Conservation (phyloP, 1,284 basidiomycete genomes). For the Ustilago lituana region DNA sequence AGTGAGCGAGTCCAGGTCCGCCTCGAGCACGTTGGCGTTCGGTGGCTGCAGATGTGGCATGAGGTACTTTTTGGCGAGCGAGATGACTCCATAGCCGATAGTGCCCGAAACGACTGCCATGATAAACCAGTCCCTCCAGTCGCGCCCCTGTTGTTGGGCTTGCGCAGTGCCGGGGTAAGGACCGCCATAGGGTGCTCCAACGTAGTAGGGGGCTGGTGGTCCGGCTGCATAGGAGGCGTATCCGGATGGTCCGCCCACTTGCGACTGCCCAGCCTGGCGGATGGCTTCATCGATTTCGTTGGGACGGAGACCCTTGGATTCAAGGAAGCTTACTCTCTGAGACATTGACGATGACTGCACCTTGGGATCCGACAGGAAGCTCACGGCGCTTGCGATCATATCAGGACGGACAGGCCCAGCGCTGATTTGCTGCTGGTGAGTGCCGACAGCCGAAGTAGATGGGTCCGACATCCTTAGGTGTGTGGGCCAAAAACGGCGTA, state of each 20-base stretch:
- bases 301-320: slow-evolving; percentile 87
- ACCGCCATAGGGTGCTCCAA: slow-evolving; percentile 27
- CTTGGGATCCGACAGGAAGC: slow-evolving; percentile 69
- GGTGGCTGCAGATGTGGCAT: slow-evolving; percentile 91
- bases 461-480: slow-evolving; percentile 39
- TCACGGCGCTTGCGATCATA: slow-evolving; percentile 61
- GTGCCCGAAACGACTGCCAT: slow-evolving; percentile 91
- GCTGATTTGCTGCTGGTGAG: slow-evolving; percentile 26
- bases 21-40: slow-evolving; percentile 85
- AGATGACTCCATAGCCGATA: slow-evolving; percentile 84
- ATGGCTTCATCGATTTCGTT: slow-evolving; percentile 89
- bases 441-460: slow-evolving; percentile 40
- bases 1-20: slow-evolving; percentile 82
- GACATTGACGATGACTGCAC: slow-evolving; percentile 77
- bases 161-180: slow-evolving; percentile 20
- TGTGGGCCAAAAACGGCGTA: not conserved
- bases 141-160: slow-evolving; percentile 50
- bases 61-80: slow-evolving; percentile 91
- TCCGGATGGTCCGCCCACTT: slow-evolving; percentile 19
- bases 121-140: slow-evolving; percentile 71
- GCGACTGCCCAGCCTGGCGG: slow-evolving; percentile 68
- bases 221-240: slow-evolving; percentile 35
- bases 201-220: slow-evolving; percentile 42
- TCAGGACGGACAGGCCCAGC: slow-evolving; percentile 51
- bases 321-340: slow-evolving; percentile 89